A percentile compares a stretch with the other conserved stretches of the same genome.
These are phyloP conservation scores for Thuja plicata DNA, from an alignment of 83 land plant genomes.

Conservation along the genomic window DNA sequence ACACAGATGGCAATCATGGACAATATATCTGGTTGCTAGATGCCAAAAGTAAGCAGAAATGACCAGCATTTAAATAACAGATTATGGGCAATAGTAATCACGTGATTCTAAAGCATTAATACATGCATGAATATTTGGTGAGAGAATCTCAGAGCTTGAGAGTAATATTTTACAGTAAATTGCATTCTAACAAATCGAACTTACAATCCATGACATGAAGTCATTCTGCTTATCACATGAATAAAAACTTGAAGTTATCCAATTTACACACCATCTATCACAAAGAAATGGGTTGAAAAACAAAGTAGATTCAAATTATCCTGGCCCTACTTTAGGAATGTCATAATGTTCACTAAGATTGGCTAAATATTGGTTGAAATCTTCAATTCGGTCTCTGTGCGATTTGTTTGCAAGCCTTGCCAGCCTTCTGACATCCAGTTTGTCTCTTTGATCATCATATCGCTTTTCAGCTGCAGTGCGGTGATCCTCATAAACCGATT, in stretches of 20 bases:
- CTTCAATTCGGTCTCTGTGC: constrained; percentile 86
- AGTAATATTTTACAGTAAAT: too few relatives aligned
- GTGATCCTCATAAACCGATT: constrained; percentile 44
- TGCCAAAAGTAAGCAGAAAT: too few relatives aligned
- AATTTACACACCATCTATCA: not conserved
- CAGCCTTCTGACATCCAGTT: constrained; percentile 57
- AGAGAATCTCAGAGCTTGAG: too few relatives aligned
- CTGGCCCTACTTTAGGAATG: constrained; percentile 98
- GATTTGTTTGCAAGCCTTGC: constrained; percentile 80
- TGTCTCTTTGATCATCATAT: constrained; percentile 76
- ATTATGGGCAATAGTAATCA: not conserved
- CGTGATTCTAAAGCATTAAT: not conserved
- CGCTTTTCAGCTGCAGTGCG: constrained; percentile 87
- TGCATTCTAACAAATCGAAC: not conserved
- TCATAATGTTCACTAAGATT: constrained; percentile 98
- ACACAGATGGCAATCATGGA: not conserved
- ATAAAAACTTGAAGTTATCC: not conserved
- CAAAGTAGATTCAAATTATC: constrained; percentile 30
- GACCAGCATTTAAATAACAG: too few relatives aligned
- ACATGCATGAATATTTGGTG: not conserved
- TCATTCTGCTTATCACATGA: not conserved
- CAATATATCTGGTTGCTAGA: too few relatives aligned
- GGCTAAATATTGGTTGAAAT: constrained; percentile 94
- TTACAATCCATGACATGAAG: not conserved
- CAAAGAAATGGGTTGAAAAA: not conserved